Conservation (phyloP, 306 rosid genomes). For the Cucumis hystrix region DNA sequence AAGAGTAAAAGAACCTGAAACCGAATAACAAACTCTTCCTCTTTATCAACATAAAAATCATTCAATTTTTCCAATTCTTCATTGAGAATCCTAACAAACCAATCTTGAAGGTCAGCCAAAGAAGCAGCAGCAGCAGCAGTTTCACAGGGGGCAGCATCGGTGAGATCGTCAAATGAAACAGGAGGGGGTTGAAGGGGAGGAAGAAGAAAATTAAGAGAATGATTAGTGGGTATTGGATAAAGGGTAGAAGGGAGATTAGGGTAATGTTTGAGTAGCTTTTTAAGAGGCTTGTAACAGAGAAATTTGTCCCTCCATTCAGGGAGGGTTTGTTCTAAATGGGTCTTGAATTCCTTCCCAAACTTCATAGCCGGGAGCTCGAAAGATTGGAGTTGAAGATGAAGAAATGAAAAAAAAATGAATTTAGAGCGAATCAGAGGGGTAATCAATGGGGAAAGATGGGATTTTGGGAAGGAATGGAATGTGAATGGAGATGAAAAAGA, state of each 20-base stretch:
- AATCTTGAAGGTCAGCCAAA: slow-evolving; percentile 38
- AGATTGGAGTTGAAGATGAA: neutral
- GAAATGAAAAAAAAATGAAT: neutral
- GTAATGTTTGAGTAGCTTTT: slow-evolving; percentile 56
- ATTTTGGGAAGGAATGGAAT: neutral
- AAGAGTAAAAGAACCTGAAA: slow-evolving; percentile 51
- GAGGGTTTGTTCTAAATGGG: slow-evolving; percentile 77
- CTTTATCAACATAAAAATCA: slow-evolving; percentile 76
- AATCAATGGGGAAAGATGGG: slow-evolving; percentile 5
- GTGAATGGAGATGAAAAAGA: slow-evolving; percentile 3
- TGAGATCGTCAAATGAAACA: neutral
- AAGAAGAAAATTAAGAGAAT: slow-evolving; percentile 18
- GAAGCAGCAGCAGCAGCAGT: slow-evolving; percentile 1
- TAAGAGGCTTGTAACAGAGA: slow-evolving; percentile 77
- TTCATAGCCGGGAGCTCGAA: slow-evolving; percentile 34
- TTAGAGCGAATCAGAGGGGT: neutral
- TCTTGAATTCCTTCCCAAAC: slow-evolving; percentile 84
- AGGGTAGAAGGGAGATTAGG: slow-evolving; percentile 6
- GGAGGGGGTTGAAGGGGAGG: slow-evolving; percentile 1
- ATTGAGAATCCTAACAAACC: slow-evolving; percentile 64
- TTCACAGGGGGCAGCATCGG: neutral
- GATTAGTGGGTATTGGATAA: neutral
- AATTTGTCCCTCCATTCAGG: slow-evolving; percentile 99
- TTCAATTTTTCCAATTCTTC: slow-evolving; percentile 81
- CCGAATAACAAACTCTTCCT: slow-evolving; percentile 81